A percentile compares a stretch with the other conserved stretches of the same genome.
phyloP scores from a whole-genome alignment of 495 filamentous ascomycete species.

The Hypoxylon perforatum region DNA sequence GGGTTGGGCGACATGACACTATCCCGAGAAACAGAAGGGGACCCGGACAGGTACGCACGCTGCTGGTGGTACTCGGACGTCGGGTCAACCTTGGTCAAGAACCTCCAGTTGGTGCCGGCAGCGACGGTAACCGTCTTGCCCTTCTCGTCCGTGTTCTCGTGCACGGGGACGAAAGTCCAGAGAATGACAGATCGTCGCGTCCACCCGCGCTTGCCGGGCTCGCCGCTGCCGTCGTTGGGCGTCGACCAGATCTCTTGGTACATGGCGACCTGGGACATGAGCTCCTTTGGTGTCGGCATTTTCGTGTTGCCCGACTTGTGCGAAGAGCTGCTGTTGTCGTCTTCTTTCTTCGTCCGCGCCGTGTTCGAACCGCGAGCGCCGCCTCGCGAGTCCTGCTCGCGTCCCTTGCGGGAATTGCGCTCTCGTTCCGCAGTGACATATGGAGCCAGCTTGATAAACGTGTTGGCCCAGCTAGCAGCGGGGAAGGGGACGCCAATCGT shows the following conservation, averaged over 20 bases:
- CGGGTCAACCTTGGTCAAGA: conserved; percentile 60
- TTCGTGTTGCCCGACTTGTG: conserved; percentile 34
- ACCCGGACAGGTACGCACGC: conserved; percentile 48
- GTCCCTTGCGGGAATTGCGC: conserved; percentile 36
- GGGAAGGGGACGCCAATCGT: conserved; percentile 61
- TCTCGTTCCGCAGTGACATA: conserved; percentile 52
- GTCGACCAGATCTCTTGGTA: conserved; percentile 62
- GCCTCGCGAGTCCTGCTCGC: conserved; percentile 33
- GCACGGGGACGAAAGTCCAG: conserved; percentile 61
- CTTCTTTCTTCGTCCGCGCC: conserved; percentile 47
- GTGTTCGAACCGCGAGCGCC: conserved; percentile 41
- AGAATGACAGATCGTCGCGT: conserved; percentile 56
- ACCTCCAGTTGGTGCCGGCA: conserved; percentile 56
- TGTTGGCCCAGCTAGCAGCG: conserved; percentile 59
- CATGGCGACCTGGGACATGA: conserved; percentile 60
- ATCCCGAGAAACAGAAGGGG: conserved; percentile 45
- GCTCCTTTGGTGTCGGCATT: conserved; percentile 54
- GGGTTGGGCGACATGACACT: conserved; percentile 58
- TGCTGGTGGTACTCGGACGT: conserved; percentile 58
- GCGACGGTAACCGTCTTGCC: conserved; percentile 44
- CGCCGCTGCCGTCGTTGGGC: conserved; percentile 39
- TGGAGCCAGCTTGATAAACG: conserved; percentile 57
- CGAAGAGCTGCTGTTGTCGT: conserved; percentile 24
- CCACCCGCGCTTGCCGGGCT: conserved; percentile 47
- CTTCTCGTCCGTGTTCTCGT: conserved; percentile 49